Evolutionary conservation across 164 flowering plant species (phyloP).

Genomic region (Umbilicus rupestris): DNA sequence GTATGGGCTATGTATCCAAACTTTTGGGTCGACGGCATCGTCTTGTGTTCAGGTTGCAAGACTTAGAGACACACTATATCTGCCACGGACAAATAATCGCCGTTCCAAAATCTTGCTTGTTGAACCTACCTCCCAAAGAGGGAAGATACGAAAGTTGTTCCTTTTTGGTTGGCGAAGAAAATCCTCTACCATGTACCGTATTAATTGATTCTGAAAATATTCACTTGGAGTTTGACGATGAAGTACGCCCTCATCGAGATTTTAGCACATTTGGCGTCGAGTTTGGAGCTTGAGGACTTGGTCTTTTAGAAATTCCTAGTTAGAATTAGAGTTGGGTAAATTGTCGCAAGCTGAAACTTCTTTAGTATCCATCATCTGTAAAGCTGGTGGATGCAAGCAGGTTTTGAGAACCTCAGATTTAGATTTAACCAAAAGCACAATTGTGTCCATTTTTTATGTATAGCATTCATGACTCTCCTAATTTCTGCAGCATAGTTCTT

Average conservation of each 20-base stretch:
- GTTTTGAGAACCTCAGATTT: not conserved
- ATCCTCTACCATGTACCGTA: constrained; percentile 39
- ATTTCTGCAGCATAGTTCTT: no score
- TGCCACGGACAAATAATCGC: constrained; percentile 26
- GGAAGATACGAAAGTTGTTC: constrained; percentile 59
- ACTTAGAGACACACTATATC: constrained; percentile 15
- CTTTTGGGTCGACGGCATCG: constrained; percentile 84
- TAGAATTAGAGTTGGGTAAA: not conserved
- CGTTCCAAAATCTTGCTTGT: constrained; percentile 40
- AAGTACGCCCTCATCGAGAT: constrained; percentile 17
- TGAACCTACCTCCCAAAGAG: constrained; percentile 78
- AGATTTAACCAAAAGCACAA: not conserved
- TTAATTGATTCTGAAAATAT: constrained; percentile 43
- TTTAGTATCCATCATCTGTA: not conserved
- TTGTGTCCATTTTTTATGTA: not conserved
- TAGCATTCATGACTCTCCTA: no score
- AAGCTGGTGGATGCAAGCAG: constrained; percentile 3
- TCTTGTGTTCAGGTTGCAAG: constrained; percentile 33
- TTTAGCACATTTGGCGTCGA: constrained; percentile 44
- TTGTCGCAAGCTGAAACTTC: not conserved
- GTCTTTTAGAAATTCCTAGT: not conserved
- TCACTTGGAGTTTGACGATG: constrained; percentile 44
- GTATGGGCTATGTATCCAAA: constrained; percentile 73
- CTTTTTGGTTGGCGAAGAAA: constrained; percentile 30
- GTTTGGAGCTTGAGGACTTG: constrained; percentile 29